Percentiles rank a stretch among this genome's conserved stretches.
phyloP scores from a whole-genome alignment of 129 eudicot genomes.

The Scalesia atractyloides region DNA sequence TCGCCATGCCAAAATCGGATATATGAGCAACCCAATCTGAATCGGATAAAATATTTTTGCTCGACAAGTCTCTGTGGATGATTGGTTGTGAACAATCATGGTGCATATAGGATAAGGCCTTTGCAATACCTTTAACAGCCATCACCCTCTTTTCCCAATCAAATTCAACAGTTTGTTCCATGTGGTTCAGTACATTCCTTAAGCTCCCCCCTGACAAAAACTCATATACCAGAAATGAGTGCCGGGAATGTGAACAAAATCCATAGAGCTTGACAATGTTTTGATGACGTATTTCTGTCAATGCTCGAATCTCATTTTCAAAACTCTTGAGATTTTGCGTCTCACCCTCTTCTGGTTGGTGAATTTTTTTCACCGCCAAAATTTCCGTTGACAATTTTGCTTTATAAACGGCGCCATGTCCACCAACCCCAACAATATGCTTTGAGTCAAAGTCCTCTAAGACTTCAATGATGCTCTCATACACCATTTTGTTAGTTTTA shows the following conservation, averaged over 20 bases:
- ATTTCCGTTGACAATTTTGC: background rate
- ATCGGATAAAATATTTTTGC: background rate
- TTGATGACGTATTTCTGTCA: too few relatives aligned
- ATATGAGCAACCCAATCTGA: constrained; percentile 9
- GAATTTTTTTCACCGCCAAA: background rate
- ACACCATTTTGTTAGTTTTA: constrained; percentile 4
- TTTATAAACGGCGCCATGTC: background rate
- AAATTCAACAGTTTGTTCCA: background rate
- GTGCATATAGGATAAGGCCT: constrained; percentile 7
- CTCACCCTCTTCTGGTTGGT: background rate
- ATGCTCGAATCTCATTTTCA: too few relatives aligned
- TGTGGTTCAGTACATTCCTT: too few relatives aligned
- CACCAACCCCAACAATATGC: constrained; percentile 6
- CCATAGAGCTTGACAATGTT: too few relatives aligned
- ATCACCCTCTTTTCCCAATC: constrained; percentile 8
- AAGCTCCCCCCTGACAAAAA: too few relatives aligned
- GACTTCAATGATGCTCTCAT: constrained; percentile 3
- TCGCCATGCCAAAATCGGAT: constrained; percentile 5
- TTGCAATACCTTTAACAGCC: background rate
- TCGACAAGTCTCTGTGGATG: constrained; percentile 1
- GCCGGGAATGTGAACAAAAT: too few relatives aligned
- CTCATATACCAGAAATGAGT: too few relatives aligned
- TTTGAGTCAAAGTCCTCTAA: too few relatives aligned
- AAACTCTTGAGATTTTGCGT: constrained; percentile 6
- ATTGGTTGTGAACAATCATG: constrained; percentile 12